Base-by-base conservation (phyloP, 371 early-diverging fungal species). In the Batrachochytrium dendrobatidis region DNA sequence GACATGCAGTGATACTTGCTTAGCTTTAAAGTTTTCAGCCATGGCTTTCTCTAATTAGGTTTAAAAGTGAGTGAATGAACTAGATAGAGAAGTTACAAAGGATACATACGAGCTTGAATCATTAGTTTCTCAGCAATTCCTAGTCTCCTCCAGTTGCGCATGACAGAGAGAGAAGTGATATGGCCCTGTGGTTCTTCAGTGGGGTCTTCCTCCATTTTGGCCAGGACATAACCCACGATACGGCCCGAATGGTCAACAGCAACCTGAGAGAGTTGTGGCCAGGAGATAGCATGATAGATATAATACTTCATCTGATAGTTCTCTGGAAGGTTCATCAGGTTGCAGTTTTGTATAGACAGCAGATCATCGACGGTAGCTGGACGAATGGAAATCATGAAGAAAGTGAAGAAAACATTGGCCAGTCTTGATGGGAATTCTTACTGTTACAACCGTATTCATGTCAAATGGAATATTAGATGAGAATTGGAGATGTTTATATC, bases 271-370 rank as follows among this genome's bases (percentile, higher is more conserved):
- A 95, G 84, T 66, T 94, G 93, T 22, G 98, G 98, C 98, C 98
- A 98, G 29, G 93, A 86, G 33, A 91, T 72, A 8, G 88, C 81
- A 61, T 98, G 98, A 72, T 98, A 98, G 53, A 94, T 78, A 72
- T 94, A 98, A 75, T 96, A 98, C 73, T 98, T 98, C 88, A 98
- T 90, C 68, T 91, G 90, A 73, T 98, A 98, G 83, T 98, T 98
- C 71, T 98, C 98, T 3, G 98, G 98, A 54, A 98, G 82, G 74
- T 96, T 95, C 60, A 82, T 78, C 59, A 98, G 76, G 75, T 98
- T 98, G 83, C 94, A 93, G 69, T 91, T 86, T 79, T 98, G 97
- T 84, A 98, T 73, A 15, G 68, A 56, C 18, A 66, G 65, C 35
- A 73, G 64, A 51, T 73, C 73, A 20, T 73, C 68, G 32, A 65